These are phyloP conservation scores for Ramularia collo-cygni DNA, from an alignment of 2,329 filamentous ascomycete species.

Conservation along the genomic window DNA sequence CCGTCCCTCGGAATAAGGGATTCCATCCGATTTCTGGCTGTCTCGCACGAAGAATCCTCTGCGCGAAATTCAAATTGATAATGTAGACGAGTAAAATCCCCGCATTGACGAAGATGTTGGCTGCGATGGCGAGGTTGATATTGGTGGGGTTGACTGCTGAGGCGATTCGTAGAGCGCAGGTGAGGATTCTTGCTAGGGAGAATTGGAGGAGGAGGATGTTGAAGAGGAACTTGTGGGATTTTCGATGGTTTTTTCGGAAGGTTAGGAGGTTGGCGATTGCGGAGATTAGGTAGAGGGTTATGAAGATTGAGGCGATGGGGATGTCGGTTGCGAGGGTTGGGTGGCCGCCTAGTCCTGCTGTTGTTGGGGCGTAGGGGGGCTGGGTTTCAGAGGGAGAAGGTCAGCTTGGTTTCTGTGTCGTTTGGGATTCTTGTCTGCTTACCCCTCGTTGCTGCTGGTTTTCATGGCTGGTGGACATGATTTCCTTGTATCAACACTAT, in stretches of 20 bases:
- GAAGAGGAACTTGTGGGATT: constrained; percentile 34
- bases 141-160: constrained; percentile 18
- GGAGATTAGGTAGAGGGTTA: constrained; percentile 32
- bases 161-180: constrained; percentile 26
- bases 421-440: no score
- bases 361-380: constrained; percentile 25
- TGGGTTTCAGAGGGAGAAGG: no score
- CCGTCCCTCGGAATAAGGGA: background rate
- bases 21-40: constrained; percentile 8
- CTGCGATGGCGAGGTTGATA: constrained; percentile 12
- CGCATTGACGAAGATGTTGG: constrained; percentile 13
- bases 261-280: constrained; percentile 35
- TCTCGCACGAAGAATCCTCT: constrained; percentile 8
- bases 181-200: constrained; percentile 34
- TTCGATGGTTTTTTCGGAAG: constrained; percentile 30
- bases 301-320: constrained; percentile 33
- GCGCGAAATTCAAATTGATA: constrained; percentile 12
- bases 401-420: no score
- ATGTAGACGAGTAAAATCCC: constrained; percentile 15
- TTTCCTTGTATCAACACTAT: no score
- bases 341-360: constrained; percentile 32
- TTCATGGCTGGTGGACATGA: background rate
- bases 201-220: constrained; percentile 34
- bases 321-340: constrained; percentile 34
- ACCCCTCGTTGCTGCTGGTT: background rate